Evolutionary conservation across 352 stramenopile species (phyloP).

Genomic region (Globisporangium nunn): DNA sequence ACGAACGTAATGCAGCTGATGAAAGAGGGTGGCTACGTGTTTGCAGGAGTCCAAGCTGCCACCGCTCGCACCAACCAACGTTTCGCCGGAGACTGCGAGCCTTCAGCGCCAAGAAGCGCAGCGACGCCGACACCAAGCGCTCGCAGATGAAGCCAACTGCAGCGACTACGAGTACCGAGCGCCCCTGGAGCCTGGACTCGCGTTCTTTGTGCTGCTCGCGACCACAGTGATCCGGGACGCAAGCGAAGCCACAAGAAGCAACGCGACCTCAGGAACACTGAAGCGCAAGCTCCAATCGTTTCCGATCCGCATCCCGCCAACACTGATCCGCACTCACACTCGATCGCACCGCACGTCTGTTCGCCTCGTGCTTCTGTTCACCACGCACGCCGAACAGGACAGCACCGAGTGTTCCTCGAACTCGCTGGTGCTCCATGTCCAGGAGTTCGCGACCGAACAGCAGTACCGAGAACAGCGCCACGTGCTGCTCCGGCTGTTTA

Average conservation of each 20-base stretch:
- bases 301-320: constrained; percentile 20
- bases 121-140: constrained; percentile 22
- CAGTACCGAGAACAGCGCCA: constrained; percentile 12
- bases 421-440: constrained; percentile 7
- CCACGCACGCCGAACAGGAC: constrained; percentile 2
- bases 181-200: constrained; percentile 31
- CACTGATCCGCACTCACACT: constrained; percentile 7
- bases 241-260: neutral
- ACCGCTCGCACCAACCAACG: neutral
- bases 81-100: neutral
- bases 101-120: constrained; percentile 8
- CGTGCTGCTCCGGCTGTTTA: constrained; percentile 6
- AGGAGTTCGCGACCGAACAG: constrained; percentile 8
- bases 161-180: constrained; percentile 23
- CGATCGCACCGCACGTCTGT: neutral
- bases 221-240: neutral
- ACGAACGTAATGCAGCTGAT: neutral
- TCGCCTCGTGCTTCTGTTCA: constrained; percentile 8
- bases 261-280: neutral
- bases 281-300: constrained; percentile 17
- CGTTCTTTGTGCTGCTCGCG: constrained; percentile 35
- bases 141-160: constrained; percentile 42
- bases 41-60: constrained; percentile 9
- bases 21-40: no score
- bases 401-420: neutral